Evolutionary conservation across 768 basidiomycete species (phyloP).

Genomic region (Favolaschia claudopus): DNA sequence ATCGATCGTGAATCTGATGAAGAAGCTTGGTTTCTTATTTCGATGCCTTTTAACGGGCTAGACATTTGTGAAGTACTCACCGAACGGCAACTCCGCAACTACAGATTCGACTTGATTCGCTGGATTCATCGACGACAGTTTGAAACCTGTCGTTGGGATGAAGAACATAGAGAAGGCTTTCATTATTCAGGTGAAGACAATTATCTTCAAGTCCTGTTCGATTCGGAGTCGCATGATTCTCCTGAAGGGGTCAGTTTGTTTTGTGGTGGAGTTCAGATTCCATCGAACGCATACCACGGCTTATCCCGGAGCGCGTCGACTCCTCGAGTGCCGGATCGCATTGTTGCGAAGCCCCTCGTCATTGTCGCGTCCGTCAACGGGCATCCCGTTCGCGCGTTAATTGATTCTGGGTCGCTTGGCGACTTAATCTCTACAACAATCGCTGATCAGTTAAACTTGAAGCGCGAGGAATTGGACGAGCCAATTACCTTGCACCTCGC

Average conservation of each 20-base stretch:
- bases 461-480: constrained; percentile 21
- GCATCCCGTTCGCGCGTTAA: not conserved
- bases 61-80: too few relatives aligned
- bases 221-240: not conserved
- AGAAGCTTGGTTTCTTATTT: too few relatives aligned
- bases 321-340: not conserved
- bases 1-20: too few relatives aligned
- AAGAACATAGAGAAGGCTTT: too few relatives aligned
- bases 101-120: too few relatives aligned
- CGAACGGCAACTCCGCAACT: too few relatives aligned
- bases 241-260: not conserved
- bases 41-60: too few relatives aligned
- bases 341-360: constrained; percentile 4
- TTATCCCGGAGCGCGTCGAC: not conserved
- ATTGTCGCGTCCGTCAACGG: not conserved
- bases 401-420: constrained; percentile 32
- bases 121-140: too few relatives aligned
- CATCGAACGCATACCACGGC: not conserved
- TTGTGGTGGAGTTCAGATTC: not conserved
- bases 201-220: not conserved
- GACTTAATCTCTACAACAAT: constrained; percentile 41
- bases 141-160: too few relatives aligned
- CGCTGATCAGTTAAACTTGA: constrained; percentile 33
- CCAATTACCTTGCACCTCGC: constrained; percentile 38
- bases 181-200: too few relatives aligned